Percentiles rank a stretch among this genome's conserved stretches.
Evolutionary conservation across 164 flowering plant species (phyloP).

Genomic region (Kingdonia uniflora): DNA sequence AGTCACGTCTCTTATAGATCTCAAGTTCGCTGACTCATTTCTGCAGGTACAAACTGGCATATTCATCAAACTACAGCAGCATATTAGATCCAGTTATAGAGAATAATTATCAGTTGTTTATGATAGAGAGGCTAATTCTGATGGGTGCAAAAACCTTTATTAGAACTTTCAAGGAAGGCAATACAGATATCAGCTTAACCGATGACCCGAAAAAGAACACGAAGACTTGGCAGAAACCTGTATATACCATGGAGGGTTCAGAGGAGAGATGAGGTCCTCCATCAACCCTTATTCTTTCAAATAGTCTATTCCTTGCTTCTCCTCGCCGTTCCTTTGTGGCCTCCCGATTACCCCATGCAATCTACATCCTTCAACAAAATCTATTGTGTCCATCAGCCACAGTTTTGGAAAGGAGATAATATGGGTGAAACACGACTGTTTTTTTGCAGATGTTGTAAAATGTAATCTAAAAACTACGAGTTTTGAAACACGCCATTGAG

Average conservation of each 20-base stretch:
- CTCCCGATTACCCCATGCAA: too few relatives aligned
- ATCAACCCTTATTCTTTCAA: too few relatives aligned
- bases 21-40: neutral
- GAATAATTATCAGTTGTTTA: conserved; percentile 90
- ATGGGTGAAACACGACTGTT: too few relatives aligned
- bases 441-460: too few relatives aligned
- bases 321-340: too few relatives aligned
- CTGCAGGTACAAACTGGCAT: conserved; percentile 86
- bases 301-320: too few relatives aligned
- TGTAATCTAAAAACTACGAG: too few relatives aligned
- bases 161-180: conserved; percentile 69
- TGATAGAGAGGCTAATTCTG: conserved; percentile 81
- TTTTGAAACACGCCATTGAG: too few relatives aligned
- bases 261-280: conserved; percentile 27
- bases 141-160: conserved; percentile 77
- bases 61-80: conserved; percentile 72
- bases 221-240: conserved; percentile 80
- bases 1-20: too few relatives aligned
- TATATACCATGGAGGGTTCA: conserved; percentile 44
- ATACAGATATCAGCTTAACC: conserved; percentile 67
- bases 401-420: too few relatives aligned
- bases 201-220: conserved; percentile 96
- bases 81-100: conserved; percentile 71
- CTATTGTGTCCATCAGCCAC: too few relatives aligned
- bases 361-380: too few relatives aligned